These are phyloP conservation scores for Pholiota molesta DNA, from an alignment of 768 basidiomycete species.

Conservation along the genomic window DNA sequence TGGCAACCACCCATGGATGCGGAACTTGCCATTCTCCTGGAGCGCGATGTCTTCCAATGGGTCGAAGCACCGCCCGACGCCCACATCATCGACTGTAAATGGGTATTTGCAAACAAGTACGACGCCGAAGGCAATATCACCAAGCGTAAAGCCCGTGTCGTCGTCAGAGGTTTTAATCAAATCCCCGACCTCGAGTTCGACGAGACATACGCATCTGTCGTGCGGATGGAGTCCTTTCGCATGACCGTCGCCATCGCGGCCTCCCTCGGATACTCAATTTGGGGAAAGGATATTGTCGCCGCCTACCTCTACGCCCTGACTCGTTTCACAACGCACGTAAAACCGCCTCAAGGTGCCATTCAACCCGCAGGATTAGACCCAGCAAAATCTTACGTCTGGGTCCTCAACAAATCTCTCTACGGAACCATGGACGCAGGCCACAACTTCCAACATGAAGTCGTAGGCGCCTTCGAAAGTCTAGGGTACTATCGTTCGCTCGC, in stretches of 20 bases:
- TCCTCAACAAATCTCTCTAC: slow-evolving; percentile 26
- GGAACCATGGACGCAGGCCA: slow-evolving; percentile 22
- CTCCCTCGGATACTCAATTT: slow-evolving; percentile 26
- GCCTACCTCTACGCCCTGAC: slow-evolving; percentile 37
- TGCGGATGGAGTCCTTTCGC: slow-evolving; percentile 20
- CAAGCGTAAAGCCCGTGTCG: slow-evolving; percentile 30
- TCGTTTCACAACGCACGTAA: slow-evolving; percentile 18
- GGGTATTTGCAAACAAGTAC: not conserved
- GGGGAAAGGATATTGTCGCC: slow-evolving; percentile 35
- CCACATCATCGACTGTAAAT: too few species aligned
- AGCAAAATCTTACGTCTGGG: slow-evolving; percentile 19
- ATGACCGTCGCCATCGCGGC: slow-evolving; percentile 32
- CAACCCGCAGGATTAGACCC: not conserved
- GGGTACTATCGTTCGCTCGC: not conserved
- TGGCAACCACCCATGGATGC: slow-evolving; percentile 18
- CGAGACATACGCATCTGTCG: slow-evolving; percentile 22
- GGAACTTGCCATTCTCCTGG: slow-evolving; percentile 21
- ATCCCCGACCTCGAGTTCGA: slow-evolving; percentile 13
- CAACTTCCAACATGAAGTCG: too few species aligned
- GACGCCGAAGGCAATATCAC: slow-evolving; percentile 14
- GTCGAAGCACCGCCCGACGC: not conserved
- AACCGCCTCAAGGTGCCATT: not conserved
- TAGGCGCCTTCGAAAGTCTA: not conserved
- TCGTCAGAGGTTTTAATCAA: slow-evolving; percentile 26
- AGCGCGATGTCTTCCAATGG: not conserved